Base-by-base conservation (phyloP, 129 eudicot genomes). In the Glebionis coronaria region DNA sequence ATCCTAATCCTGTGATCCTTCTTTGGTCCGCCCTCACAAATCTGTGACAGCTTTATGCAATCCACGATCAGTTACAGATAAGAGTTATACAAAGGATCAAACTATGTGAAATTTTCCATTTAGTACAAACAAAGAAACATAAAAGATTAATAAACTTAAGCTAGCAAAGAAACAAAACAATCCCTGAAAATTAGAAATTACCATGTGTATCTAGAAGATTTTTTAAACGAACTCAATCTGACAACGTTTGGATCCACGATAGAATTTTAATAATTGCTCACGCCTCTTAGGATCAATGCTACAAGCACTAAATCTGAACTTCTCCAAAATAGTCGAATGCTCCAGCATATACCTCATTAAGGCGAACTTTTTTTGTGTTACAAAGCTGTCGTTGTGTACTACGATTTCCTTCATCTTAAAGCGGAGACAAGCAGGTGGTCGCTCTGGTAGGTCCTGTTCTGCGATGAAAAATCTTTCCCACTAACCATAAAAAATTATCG, bases 311-410 rank as follows among this genome's bases (percentile, higher is more conserved):
- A 71, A 18, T 28, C 49, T 59, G 13, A 70, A 28, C 19, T 8
- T 28, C 59, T 20, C 57, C 67, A 70, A 59, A 46, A 25, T 18
- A 29, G 6, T 28, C 9, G 67, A 60, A 46, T 59, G 46, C 3
- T 46, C 50, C 9, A 70, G 45, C 75, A 70, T 50, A 59, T 70
- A 70, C 67, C n/a, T 70, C 31, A 70, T 70, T 5, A 58, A 70
- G 57, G 20, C 15, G 9, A 73, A 8, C 78, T n/a, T n/a, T n/a
- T 64, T 71, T 12, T 47, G 71, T 0, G 70, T 52, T 13, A 73
- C 3, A 11, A 63, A 23, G 54, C 55, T 65, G 0, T 21, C 47
- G 14, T 56, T 73, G 53, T 3, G 28, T 12, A 73, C 44, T 63
- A 13, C 27, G 5, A 73, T 44, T 73, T 63, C 49, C 51, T 19